Evolutionary conservation across 257 asterid species (phyloP).

Genomic region (Scutellaria barbata): DNA sequence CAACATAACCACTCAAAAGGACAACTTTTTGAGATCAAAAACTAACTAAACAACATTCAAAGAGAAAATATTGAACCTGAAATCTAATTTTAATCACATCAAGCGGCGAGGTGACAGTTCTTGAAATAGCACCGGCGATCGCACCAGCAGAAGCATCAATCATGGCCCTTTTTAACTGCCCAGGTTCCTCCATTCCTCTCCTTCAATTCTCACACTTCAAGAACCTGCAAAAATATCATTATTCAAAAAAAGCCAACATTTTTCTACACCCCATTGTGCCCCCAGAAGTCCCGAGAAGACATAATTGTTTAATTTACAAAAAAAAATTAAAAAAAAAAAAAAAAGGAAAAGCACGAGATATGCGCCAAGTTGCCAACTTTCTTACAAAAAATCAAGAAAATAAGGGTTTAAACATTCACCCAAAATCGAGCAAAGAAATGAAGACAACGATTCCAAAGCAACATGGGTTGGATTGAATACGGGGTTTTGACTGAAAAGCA

Average conservation of each 20-base stretch:
- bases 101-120: slow-evolving; percentile 90
- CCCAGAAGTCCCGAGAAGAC: slow-evolving; percentile 27
- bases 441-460: slow-evolving; percentile 4
- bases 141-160: slow-evolving; percentile 90
- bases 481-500: slow-evolving; percentile 20
- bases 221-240: slow-evolving; percentile 43
- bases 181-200: slow-evolving; percentile 78
- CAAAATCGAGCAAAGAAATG: slow-evolving; percentile 5
- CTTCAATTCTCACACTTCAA: slow-evolving; percentile 35
- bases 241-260: slow-evolving; percentile 13
- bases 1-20: not conserved
- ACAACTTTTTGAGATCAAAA: not conserved
- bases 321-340: not conserved
- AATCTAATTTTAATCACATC: slow-evolving; percentile 96
- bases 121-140: slow-evolving; percentile 75
- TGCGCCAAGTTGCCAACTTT: slow-evolving; percentile 32
- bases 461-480: slow-evolving; percentile 24
- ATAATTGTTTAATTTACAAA: slow-evolving; percentile 13
- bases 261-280: slow-evolving; percentile 1
- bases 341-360: not conserved
- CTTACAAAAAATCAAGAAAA: not conserved
- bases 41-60: not conserved
- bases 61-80: slow-evolving; percentile 56
- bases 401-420: not conserved
- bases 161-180: slow-evolving; percentile 76